These are phyloP conservation scores for Acanthamoeba lenticulata DNA, from an alignment of 208 protist species.

Conservation along the genomic window DNA sequence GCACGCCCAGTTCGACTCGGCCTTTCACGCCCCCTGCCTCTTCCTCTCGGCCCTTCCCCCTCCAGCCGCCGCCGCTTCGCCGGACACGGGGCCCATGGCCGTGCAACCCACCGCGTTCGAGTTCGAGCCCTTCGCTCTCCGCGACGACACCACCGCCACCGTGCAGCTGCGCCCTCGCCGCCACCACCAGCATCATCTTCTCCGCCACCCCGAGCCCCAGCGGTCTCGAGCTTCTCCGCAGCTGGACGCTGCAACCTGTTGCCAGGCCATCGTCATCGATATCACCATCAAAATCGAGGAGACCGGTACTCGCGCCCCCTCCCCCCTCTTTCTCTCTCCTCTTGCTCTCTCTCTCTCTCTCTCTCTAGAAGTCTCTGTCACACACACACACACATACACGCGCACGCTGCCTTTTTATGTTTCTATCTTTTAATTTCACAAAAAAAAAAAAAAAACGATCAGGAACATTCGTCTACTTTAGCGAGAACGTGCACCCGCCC, in stretches of 20 bases:
- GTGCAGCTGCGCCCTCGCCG: not conserved
- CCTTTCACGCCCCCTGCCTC: not conserved
- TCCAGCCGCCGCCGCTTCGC: not conserved
- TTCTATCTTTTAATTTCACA: not conserved
- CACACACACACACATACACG: no score
- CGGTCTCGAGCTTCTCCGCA: not conserved
- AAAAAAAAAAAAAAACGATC: not conserved
- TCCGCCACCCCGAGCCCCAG: not conserved
- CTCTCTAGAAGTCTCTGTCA: no score
- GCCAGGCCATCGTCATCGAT: not conserved
- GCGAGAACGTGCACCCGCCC: slow-evolving; percentile 52
- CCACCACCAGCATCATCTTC: not conserved
- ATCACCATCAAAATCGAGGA: slow-evolving; percentile 34
- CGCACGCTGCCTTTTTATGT: not conserved
- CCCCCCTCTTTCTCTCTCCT: no score
- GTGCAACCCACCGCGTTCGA: not conserved
- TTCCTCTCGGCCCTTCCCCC: not conserved
- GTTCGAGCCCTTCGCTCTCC: slow-evolving; percentile 17
- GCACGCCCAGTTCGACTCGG: not conserved
- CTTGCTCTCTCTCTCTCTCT: no score
- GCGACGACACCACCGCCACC: slow-evolving; percentile 7
- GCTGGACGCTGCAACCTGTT: not conserved
- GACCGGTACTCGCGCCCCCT: not conserved
- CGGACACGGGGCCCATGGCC: not conserved
- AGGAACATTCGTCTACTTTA: slow-evolving; percentile 45